Percentiles rank a stretch among this genome's conserved stretches.
phyloP scores from a whole-genome alignment of 2,329 filamentous ascomycete species.

The Thelonectria discophora region DNA sequence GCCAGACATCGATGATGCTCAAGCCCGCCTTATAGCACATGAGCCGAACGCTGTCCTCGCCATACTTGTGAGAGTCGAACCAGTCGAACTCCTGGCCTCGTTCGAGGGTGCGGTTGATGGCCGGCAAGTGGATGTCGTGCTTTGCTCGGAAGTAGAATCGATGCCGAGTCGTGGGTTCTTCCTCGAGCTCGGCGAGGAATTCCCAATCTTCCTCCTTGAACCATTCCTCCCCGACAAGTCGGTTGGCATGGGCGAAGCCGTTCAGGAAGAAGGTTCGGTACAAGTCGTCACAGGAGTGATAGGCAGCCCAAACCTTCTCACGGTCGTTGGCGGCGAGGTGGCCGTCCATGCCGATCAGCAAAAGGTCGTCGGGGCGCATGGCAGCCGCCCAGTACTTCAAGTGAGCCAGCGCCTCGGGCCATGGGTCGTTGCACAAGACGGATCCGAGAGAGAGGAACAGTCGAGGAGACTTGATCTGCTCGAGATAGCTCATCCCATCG shows the following conservation, averaged over 20 bases:
- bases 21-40: slow-evolving; percentile 53
- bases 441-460: slow-evolving; percentile 54
- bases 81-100: slow-evolving; percentile 51
- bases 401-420: slow-evolving; percentile 47
- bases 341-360: slow-evolving; percentile 54
- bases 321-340: slow-evolving; percentile 46
- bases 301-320: slow-evolving; percentile 53
- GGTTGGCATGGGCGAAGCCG: slow-evolving; percentile 51
- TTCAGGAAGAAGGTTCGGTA: slow-evolving; percentile 51
- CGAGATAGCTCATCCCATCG: slow-evolving; percentile 46
- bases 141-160: slow-evolving; percentile 52
- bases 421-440: slow-evolving; percentile 54
- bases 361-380: slow-evolving; percentile 47
- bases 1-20: slow-evolving; percentile 48
- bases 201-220: slow-evolving; percentile 52
- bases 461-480: slow-evolving; percentile 43
- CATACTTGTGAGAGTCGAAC: slow-evolving; percentile 56
- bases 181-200: slow-evolving; percentile 48
- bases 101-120: slow-evolving; percentile 39
- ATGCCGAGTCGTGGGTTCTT: slow-evolving; percentile 49
- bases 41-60: slow-evolving; percentile 46
- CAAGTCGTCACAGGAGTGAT: slow-evolving; percentile 50
- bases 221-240: slow-evolving; percentile 45
- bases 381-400: slow-evolving; percentile 49
- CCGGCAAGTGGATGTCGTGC: slow-evolving; percentile 43